A percentile compares a stretch with the other conserved stretches of the same genome.
Conservation (phyloP, 2,329 filamentous ascomycete genomes). For the Tolypocladium pustulatum region DNA sequence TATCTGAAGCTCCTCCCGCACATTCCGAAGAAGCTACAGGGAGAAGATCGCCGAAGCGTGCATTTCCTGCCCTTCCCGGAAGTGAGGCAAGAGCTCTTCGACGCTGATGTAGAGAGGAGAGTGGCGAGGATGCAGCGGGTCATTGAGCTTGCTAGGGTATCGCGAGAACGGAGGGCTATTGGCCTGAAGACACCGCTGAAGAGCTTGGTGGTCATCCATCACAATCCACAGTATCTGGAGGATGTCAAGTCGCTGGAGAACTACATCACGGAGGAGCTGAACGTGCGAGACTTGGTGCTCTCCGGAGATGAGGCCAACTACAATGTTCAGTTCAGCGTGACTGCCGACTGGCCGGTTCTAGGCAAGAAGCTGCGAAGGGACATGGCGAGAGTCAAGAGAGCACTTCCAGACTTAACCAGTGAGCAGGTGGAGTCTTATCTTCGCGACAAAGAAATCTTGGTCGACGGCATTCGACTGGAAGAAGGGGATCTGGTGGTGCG, state of each 20-base stretch:
- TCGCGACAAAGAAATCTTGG: constrained; percentile 59
- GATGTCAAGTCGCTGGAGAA: constrained; percentile 75
- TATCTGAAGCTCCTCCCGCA: constrained; percentile 74
- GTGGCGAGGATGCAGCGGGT: constrained; percentile 90
- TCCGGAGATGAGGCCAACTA: constrained; percentile 83
- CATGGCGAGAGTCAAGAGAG: constrained; percentile 82
- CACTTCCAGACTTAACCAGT: constrained; percentile 66
- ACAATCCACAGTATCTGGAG: constrained; percentile 70
- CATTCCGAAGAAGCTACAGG: constrained; percentile 61
- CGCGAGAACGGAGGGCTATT: constrained; percentile 73
- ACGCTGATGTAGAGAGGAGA: constrained; percentile 73
- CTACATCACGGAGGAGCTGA: constrained; percentile 90
- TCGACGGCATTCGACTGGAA: constrained; percentile 77
- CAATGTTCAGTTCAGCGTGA: constrained; percentile 82
- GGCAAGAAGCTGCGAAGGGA: constrained; percentile 98
- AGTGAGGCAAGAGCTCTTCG: constrained; percentile 79
- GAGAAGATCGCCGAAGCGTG: constrained; percentile 70
- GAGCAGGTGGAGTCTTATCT: constrained; percentile 75
- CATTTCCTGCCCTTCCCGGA: constrained; percentile 90
- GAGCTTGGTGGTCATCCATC: constrained; percentile 80
- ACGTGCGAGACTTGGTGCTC: constrained; percentile 74
- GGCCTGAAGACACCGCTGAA: constrained; percentile 87
- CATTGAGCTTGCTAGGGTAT: constrained; percentile 81
- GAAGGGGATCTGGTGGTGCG: constrained; percentile 72
- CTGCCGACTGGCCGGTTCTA: constrained; percentile 84